Evolutionary conservation across 352 stramenopile genomes (phyloP), one percentile per base, ranked within the genome.

Genomic region (Globisporangium splendens): DNA sequence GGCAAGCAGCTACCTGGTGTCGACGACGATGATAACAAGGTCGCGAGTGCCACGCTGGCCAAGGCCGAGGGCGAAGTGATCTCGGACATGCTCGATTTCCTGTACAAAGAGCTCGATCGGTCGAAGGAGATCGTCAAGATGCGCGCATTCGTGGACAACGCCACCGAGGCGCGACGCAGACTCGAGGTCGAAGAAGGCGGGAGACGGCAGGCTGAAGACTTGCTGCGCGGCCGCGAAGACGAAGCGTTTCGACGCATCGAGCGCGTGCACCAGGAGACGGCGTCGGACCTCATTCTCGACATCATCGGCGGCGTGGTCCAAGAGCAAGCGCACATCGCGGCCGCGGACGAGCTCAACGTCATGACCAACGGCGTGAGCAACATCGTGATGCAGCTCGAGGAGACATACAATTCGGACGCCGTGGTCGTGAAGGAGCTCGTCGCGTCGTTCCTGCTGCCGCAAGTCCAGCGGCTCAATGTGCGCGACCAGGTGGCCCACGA

Each of bases 101-200:
- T 97, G 31, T 78, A 89, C 53, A 96, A 97, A 61, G 89, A 97
- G 52, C 79, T 97, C 13, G 88, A 88, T 31, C 73, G 88, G 17
- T 75, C 79, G 1, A 76, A 86, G 39, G 73, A 96, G 54, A 72
- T 96, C n/a, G 75, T 77, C n/a, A 82, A 78, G 55, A 71, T 96
- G 59, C 67, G 75, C 24, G 73, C 71, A 39, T 83, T 96, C 53
- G 88, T 95, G n/a, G 69, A 70, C 11, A 71, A 71, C 8, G 88
- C 89, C 6, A 65, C 73, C 6, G 78, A 91, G 46, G 72, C 89
- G 54, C 82, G 91, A 5, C 75, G 83, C 8, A 67, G 73, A 15
- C 76, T 85, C 14, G 91, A 97, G 60, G 77, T 92, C 22, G 77
- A 93, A 56, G 90, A 97, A 72, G 90, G 83, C 13, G 89, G 89